phyloP scores from a whole-genome alignment of 345 rosid genomes.

The Dipteronia sinensis region DNA sequence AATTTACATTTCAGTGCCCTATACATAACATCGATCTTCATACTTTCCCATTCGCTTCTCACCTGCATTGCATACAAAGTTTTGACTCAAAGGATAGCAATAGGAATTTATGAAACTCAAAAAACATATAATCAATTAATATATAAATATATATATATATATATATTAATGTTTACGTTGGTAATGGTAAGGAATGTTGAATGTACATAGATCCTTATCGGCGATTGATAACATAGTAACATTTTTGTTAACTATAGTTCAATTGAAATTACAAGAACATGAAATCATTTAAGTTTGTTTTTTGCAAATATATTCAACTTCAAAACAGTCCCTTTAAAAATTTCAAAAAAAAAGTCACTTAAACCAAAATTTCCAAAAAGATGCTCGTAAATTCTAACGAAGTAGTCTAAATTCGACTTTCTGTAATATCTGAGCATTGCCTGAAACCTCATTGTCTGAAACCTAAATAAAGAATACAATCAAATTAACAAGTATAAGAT shows the following conservation, averaged over 20 bases:
- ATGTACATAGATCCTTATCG: background rate
- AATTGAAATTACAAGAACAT: background rate
- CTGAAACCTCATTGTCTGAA: background rate
- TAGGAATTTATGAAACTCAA: constrained; percentile 1
- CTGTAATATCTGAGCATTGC: background rate
- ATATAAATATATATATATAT: too few relatives aligned
- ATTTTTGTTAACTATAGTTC: background rate
- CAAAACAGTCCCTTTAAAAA: background rate
- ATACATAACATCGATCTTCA: constrained; percentile 82
- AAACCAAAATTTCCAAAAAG: background rate
- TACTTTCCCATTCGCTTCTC: constrained; percentile 74
- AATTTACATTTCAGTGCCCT: constrained; percentile 80
- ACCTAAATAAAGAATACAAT: background rate
- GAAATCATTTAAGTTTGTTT: constrained; percentile 1
- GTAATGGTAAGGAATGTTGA: background rate
- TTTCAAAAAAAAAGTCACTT: background rate
- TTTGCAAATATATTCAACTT: background rate
- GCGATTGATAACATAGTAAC: background rate
- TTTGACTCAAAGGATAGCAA: background rate
- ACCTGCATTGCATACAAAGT: constrained; percentile 47
- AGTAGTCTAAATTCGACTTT: background rate
- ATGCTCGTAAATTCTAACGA: background rate
- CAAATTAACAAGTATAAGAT: background rate
- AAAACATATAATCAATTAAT: background rate
- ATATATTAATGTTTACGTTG: too few relatives aligned